Evolutionary conservation across 164 flowering plant species (phyloP), one percentile per base, ranked within the genome.

Genomic region (Akebia trifoliata): DNA sequence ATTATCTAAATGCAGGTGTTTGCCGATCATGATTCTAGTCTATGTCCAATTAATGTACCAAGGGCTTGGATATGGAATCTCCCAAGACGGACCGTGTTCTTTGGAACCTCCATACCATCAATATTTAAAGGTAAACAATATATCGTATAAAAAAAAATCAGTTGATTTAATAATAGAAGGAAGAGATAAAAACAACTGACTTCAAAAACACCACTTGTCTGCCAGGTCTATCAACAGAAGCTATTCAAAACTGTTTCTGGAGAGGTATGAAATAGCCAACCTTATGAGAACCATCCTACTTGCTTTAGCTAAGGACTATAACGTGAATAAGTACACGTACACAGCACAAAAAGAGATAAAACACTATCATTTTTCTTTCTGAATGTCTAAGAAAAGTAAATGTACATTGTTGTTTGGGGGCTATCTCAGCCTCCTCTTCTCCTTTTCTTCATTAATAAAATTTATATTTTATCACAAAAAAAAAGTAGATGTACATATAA

Each of bases 11-110:
- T 76, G 63, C 77, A 93, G 99, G 90, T 94, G 17, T 94, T 94
- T 67, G 96, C 97, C 8, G 97, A 94, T 61, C 91, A 90, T 73
- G 95, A 78, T 30, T 79, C 97, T 18, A 90, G 99, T 61, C 68
- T 84, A 21, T 61, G 69, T 31, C 99, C 99, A 17, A 82, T 94
- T 40, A 71, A 75, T 65, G 89, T 94, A 57, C 95, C 95, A 4
- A 85, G 97, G 65, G 54, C 57, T 17, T 79, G 68, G 84, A 43
- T 94, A 66, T 94, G 99, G 97, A 77, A 82, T 60, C 81, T 90
- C 38, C 75, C 75, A 9, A 80, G 93, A 63, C 56, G 93, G 31
- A 94, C 85, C n/a, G 97, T 94, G 9, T 87, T 77, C 59, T 87
- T 87, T 62, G 95, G 99, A 20, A 88, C 95, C 50, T 85, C 97